Evolutionary conservation across 1,284 basidiomycete genomes (phyloP).

Genomic region (Leccinum cinnamomeum): DNA sequence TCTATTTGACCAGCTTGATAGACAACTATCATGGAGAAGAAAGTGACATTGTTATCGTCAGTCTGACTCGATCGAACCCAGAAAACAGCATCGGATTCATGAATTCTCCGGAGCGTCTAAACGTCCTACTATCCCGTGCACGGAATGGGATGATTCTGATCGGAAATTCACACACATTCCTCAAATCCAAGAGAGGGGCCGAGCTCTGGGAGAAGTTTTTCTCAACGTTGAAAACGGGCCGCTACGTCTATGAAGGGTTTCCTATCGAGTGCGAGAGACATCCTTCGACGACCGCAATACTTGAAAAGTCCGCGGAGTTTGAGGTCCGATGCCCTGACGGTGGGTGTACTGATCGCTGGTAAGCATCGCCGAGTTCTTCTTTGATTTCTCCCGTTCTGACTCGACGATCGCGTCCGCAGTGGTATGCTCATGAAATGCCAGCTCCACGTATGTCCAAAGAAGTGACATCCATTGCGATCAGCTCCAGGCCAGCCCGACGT

Average conservation of each 20-base stretch:
- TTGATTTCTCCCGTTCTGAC: background rate
- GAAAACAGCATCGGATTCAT: constrained; percentile 63
- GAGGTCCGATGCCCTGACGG: constrained; percentile 56
- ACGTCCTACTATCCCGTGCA: constrained; percentile 64
- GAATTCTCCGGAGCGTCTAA: constrained; percentile 63
- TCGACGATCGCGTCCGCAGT: constrained; percentile 31
- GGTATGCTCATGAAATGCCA: constrained; percentile 47
- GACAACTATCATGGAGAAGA: constrained; percentile 73
- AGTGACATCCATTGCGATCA: constrained; percentile 45
- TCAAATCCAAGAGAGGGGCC: constrained; percentile 49
- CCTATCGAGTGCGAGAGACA: constrained; percentile 59
- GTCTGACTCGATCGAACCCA: constrained; percentile 57
- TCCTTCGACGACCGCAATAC: constrained; percentile 38
- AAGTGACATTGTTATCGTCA: constrained; percentile 62
- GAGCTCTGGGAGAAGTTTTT: constrained; percentile 53
- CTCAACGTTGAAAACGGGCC: constrained; percentile 37
- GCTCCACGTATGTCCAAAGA: constrained; percentile 50
- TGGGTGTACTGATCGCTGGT: constrained; percentile 61
- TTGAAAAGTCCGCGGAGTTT: constrained; percentile 48
- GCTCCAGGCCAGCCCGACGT: constrained; percentile 38
- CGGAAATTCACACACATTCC: constrained; percentile 61
- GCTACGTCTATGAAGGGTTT: constrained; percentile 58
- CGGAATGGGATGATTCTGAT: constrained; percentile 61
- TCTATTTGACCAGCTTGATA: constrained; percentile 24
- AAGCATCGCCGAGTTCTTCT: constrained; percentile 13